phyloP scores from a whole-genome alignment of 75 land plant species.

The Azolla pinnata region DNA sequence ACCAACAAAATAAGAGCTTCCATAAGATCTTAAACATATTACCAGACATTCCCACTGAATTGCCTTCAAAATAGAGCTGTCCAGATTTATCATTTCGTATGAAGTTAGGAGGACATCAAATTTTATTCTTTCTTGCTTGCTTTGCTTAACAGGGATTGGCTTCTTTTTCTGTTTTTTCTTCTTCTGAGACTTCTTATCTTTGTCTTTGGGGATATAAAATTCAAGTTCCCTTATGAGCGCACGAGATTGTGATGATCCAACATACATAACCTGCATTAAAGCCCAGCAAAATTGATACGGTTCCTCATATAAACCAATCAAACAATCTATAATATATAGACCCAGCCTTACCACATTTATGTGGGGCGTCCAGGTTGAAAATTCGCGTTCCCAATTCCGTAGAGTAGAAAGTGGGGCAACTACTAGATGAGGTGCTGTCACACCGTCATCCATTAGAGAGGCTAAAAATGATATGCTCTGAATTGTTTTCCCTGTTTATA shows the following conservation, averaged over 20 bases:
- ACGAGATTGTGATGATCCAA: conserved; percentile 76
- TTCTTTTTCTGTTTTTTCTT: conserved; percentile 50
- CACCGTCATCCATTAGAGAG: conserved; percentile 65
- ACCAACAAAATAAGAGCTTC: not conserved
- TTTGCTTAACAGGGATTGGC: conserved; percentile 19
- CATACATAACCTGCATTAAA: conserved; percentile 82
- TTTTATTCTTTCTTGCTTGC: conserved; percentile 76
- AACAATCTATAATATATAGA: no score
- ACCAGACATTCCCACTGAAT: conserved; percentile 96
- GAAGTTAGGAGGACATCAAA: conserved; percentile 97
- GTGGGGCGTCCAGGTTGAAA: conserved; percentile 97
- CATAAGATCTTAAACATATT: conserved; percentile 1
- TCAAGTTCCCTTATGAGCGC: conserved; percentile 70
- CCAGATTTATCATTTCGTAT: conserved; percentile 92
- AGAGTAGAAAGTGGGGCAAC: conserved; percentile 93
- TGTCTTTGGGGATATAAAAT: conserved; percentile 57
- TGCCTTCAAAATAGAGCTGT: conserved; percentile 51
- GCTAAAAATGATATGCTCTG: conserved; percentile 91
- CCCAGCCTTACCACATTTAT: conserved; percentile 89
- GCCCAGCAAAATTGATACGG: not conserved
- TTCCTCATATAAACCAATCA: no score
- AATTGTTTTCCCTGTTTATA: conserved; percentile 79
- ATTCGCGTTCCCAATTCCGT: conserved; percentile 98
- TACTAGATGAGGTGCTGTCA: conserved; percentile 65
- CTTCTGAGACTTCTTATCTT: conserved; percentile 25